Conservation (phyloP, 2,329 filamentous ascomycete species). For the Sclerotinia subarctica region DNA sequence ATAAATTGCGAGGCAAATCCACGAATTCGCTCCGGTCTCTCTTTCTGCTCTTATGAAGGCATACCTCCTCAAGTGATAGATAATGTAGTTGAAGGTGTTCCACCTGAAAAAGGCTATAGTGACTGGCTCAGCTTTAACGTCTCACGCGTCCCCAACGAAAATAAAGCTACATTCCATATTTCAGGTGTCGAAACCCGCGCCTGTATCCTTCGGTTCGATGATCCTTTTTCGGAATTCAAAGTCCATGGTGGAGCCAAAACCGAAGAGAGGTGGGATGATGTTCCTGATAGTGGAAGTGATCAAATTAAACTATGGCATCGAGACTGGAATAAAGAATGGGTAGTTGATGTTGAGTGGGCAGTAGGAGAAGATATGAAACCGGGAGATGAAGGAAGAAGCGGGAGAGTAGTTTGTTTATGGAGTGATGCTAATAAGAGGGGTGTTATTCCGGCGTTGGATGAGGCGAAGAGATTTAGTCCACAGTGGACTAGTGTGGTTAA, state of each 20-base stretch:
- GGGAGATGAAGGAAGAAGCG: constrained; percentile 49
- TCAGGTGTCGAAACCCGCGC: constrained; percentile 72
- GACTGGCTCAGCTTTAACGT: constrained; percentile 67
- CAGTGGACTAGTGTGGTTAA: constrained; percentile 78
- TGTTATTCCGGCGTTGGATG: constrained; percentile 78
- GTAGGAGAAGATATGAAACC: constrained; percentile 35
- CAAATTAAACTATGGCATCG: constrained; percentile 79
- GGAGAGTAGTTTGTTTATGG: constrained; percentile 77
- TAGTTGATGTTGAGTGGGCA: constrained; percentile 63
- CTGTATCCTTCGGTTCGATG: constrained; percentile 71
- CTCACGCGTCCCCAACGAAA: constrained; percentile 43
- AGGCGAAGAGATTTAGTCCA: constrained; percentile 72
- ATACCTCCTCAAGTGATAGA: constrained; percentile 62
- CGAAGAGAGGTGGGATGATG: constrained; percentile 59
- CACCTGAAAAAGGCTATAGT: constrained; percentile 45
- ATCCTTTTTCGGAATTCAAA: constrained; percentile 61
- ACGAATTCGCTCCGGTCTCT: constrained; percentile 49
- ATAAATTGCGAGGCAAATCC: constrained; percentile 49
- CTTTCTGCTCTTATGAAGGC: constrained; percentile 69
- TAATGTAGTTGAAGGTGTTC: constrained; percentile 42
- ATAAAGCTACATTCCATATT: constrained; percentile 61
- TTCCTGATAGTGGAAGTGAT: constrained; percentile 59
- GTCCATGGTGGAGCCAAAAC: constrained; percentile 59
- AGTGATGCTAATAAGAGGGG: constrained; percentile 73
- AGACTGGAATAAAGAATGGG: constrained; percentile 73